Conservation (phyloP, 2,329 filamentous ascomycete genomes). For the Calonectria pauciramosa region DNA sequence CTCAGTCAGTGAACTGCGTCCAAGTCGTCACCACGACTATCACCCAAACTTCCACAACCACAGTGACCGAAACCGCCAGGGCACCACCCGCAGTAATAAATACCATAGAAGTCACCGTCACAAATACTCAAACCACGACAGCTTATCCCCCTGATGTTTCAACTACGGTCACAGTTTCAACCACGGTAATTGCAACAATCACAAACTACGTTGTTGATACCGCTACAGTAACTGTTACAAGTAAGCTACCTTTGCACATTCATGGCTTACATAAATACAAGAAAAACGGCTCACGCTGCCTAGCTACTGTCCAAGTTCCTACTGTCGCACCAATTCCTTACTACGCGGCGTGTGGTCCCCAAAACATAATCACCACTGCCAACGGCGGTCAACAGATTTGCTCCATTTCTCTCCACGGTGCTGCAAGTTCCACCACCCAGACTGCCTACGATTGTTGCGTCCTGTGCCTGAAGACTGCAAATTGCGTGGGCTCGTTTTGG, state of each 20-base stretch:
- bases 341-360: not conserved
- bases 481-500: not conserved
- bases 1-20: not conserved
- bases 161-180: not conserved
- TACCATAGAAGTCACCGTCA: not conserved
- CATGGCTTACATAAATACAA: not conserved
- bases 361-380: not conserved
- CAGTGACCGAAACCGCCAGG: not conserved
- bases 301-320: not conserved
- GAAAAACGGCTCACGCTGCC: not conserved
- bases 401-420: not conserved
- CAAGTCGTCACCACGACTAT: not conserved
- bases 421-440: not conserved
- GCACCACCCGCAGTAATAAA: not conserved
- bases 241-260: not conserved
- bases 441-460: not conserved
- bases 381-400: not conserved
- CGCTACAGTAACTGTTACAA: not conserved
- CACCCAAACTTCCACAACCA: not conserved
- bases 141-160: not conserved
- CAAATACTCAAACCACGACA: not conserved
- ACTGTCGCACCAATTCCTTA: not conserved
- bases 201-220: not conserved
- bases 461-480: not conserved
- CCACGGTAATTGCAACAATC: not conserved